Conservation (phyloP, 495 filamentous ascomycete species). For the Achaetomiella virescens region DNA sequence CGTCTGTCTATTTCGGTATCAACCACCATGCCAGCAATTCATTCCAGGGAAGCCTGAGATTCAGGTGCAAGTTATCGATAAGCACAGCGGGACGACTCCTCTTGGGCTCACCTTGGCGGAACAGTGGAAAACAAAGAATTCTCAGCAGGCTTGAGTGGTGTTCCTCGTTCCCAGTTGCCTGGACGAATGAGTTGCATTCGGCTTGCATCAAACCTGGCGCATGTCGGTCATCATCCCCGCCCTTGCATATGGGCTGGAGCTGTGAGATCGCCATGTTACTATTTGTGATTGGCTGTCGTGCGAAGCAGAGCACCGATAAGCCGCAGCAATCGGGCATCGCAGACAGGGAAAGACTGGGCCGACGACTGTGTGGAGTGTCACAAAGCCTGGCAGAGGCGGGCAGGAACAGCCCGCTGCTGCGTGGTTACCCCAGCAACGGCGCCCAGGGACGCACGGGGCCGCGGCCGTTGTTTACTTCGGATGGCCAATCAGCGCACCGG, state of each 20-base stretch:
- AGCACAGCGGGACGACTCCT: no score
- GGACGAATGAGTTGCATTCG: slow-evolving; percentile 7
- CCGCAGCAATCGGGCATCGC: slow-evolving; percentile 2
- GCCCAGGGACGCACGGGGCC: slow-evolving; percentile 13
- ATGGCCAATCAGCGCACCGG: slow-evolving; percentile 20
- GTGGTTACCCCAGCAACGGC: slow-evolving; percentile 21
- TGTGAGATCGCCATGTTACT: not conserved
- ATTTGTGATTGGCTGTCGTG: not conserved
- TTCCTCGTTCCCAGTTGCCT: not conserved
- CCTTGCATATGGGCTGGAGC: not conserved
- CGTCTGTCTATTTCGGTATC: no score
- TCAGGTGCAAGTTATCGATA: no score
- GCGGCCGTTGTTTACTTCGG: slow-evolving; percentile 20
- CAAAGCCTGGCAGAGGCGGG: not conserved
- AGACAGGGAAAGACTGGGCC: not conserved
- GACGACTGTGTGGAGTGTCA: not conserved
- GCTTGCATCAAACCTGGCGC: not conserved
- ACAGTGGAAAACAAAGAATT: no score
- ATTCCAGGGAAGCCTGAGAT: no score
- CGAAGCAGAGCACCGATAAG: not conserved
- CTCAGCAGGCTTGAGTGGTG: no score
- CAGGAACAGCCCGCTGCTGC: slow-evolving; percentile 6
- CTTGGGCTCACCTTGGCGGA: no score
- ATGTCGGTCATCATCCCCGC: not conserved
- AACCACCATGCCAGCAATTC: no score